Conservation (phyloP, 495 filamentous ascomycete species). For the Aspergillus cavernicola region DNA sequence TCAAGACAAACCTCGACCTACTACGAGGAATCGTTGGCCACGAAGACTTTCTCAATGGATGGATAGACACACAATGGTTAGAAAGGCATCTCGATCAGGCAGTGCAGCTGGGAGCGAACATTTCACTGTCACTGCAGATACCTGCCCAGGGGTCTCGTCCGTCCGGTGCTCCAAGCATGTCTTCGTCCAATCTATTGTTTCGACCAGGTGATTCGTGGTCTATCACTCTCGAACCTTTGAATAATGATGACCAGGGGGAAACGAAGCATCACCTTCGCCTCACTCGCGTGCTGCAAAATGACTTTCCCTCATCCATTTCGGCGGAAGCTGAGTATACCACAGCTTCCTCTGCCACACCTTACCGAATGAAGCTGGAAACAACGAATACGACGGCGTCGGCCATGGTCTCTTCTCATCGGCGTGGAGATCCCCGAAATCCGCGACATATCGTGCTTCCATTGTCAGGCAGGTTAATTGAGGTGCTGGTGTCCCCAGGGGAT, state of each 20-base stretch:
- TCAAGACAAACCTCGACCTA: slow-evolving; percentile 54
- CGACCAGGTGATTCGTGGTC: slow-evolving; percentile 57
- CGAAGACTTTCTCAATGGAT: slow-evolving; percentile 40
- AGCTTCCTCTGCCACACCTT: slow-evolving; percentile 31
- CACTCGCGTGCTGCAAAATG: slow-evolving; percentile 52
- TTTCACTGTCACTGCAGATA: slow-evolving; percentile 15
- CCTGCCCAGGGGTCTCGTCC: not conserved
- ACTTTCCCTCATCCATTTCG: slow-evolving; percentile 52
- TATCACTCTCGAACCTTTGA: slow-evolving; percentile 40
- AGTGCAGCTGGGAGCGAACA: slow-evolving; percentile 29
- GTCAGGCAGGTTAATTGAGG: slow-evolving; percentile 55
- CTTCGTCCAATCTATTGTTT: slow-evolving; percentile 42
- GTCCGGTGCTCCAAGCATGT: slow-evolving; percentile 9
- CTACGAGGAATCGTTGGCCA: slow-evolving; percentile 51
- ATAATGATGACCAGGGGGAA: slow-evolving; percentile 10
- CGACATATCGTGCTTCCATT: slow-evolving; percentile 56
- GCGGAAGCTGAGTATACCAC: slow-evolving; percentile 55
- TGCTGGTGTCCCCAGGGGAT: slow-evolving; percentile 53
- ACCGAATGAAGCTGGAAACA: slow-evolving; percentile 41
- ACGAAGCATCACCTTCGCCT: slow-evolving; percentile 46
- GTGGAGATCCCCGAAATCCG: slow-evolving; percentile 48
- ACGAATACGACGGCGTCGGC: slow-evolving; percentile 49
- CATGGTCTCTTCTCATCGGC: slow-evolving; percentile 45
- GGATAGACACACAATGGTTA: slow-evolving; percentile 57
- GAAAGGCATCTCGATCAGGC: slow-evolving; percentile 41